Conservation (phyloP, 1,284 basidiomycete genomes). For the Apiotrichum domesticum region DNA sequence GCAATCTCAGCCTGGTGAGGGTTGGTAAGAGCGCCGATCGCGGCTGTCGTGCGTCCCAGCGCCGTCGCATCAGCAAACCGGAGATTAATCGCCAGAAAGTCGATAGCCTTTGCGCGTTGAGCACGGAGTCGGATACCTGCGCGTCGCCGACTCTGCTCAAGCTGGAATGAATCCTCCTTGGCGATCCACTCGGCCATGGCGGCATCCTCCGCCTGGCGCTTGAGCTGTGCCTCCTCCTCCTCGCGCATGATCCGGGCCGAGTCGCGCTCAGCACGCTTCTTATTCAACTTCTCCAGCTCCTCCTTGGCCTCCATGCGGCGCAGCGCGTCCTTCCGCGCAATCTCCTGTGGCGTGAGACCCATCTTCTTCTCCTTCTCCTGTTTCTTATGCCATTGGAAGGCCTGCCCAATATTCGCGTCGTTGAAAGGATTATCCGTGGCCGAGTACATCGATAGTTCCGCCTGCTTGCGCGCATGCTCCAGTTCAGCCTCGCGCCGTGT, state of each 20-base stretch:
- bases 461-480: constrained; percentile 77
- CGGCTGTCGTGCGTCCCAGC: constrained; percentile 46
- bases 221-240: constrained; percentile 84
- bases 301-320: constrained; percentile 86
- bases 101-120: constrained; percentile 90
- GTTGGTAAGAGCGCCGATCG: constrained; percentile 34
- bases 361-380: constrained; percentile 87
- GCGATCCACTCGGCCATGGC: constrained; percentile 98
- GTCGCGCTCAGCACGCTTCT: constrained; percentile 83
- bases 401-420: constrained; percentile 88
- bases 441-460: constrained; percentile 79
- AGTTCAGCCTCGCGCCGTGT: constrained; percentile 74
- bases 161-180: constrained; percentile 94
- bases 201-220: constrained; percentile 81
- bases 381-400: constrained; percentile 99
- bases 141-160: constrained; percentile 84
- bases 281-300: constrained; percentile 86
- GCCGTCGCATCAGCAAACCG: constrained; percentile 62
- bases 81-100: constrained; percentile 88
- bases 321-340: constrained; percentile 70
- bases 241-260: constrained; percentile 79
- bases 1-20: constrained; percentile 30
- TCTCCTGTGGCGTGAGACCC: constrained; percentile 74
- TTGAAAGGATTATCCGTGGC: constrained; percentile 93
- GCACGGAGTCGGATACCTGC: constrained; percentile 92